Base-by-base conservation (phyloP, 495 filamentous ascomycete species). In the Podospora pseudocomata region DNA sequence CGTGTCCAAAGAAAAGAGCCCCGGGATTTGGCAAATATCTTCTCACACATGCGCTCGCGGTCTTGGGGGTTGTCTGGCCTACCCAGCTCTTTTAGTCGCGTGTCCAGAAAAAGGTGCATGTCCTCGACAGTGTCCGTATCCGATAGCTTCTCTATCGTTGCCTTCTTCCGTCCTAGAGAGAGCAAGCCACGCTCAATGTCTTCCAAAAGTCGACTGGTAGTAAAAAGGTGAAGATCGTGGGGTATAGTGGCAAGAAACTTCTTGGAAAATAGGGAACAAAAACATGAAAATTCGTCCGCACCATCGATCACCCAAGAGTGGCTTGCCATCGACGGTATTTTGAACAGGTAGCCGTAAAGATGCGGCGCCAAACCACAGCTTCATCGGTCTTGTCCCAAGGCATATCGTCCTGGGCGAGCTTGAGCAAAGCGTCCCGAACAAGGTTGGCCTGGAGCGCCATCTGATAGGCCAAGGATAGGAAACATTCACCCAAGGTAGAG, bases 1-100 rank as follows among this genome's bases (percentile, higher is more conserved):
- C 72, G 69, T 0, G 64, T 55, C 79, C 79, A 80, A 19, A 80
- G 67, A 23, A 79, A 80, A 0, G 71, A 78, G 3, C 79, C 79
- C 0, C 65, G 66, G 0, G 79, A 75, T 15, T 76, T 78, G 0
- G n/a, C 19, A 1, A 80, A 44, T n/a, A 80, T 76, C 30, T 72
- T 74, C 1, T 74, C 72, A 53, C 70, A 74, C 68, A 80, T 73
- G 2, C 44, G 30, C 9, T 73, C 60, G 5, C 68, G 58, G 18
- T 68, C 65, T 18, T 64, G 65, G 5, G 56, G 58, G 19, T 23
- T 65, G 55, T 78, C 72, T 0, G 68, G 68, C 15, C 63, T 63
- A 1, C 56, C 63, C 1, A 78, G 60, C 26, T 76, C 70, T 11
- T 59, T 60, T 1, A 79, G 68, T 11, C 44, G 60, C 11, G 71